Conservation (phyloP, 768 basidiomycete genomes). For the Leccinum truebloodii region DNA sequence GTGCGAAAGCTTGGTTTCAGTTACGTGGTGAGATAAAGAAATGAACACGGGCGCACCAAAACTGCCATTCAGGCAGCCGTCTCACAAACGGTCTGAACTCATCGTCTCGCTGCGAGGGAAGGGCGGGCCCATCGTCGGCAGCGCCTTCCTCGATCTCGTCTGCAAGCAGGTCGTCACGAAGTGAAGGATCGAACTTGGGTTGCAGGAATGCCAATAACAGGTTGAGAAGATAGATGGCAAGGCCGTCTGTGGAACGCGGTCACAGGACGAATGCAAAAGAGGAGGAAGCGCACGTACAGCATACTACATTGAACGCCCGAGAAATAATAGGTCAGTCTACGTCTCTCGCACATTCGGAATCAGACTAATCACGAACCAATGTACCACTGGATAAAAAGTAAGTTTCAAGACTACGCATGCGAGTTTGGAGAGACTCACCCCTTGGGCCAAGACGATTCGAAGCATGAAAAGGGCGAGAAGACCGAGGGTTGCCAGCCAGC, state of each 20-base stretch:
- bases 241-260: conserved; percentile 58
- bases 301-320: conserved; percentile 43
- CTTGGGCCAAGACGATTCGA: conserved; percentile 85
- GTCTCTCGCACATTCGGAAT: neutral
- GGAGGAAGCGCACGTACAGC: conserved; percentile 53
- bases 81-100: conserved; percentile 98
- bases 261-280: neutral
- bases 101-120: conserved; percentile 78
- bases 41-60: conserved; percentile 60
- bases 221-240: conserved; percentile 94
- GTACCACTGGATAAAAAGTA: conserved; percentile 66
- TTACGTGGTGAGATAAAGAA: neutral
- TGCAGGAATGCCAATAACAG: conserved; percentile 96
- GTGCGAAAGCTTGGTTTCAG: neutral
- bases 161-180: conserved; percentile 90
- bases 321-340: conserved; percentile 1
- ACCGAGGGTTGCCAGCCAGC: conserved; percentile 81
- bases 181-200: conserved; percentile 95
- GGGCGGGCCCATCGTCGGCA: conserved; percentile 51
- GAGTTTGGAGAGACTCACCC: conserved; percentile 51
- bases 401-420: conserved; percentile 1
- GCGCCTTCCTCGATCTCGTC: conserved; percentile 96
- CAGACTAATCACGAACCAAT: conserved; percentile 61
- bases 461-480: conserved; percentile 77
- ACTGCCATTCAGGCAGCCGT: conserved; percentile 94